These are phyloP conservation scores for Cladosporium sp. DNA, from an alignment of 2,329 filamentous ascomycete species.

Conservation along the genomic window DNA sequence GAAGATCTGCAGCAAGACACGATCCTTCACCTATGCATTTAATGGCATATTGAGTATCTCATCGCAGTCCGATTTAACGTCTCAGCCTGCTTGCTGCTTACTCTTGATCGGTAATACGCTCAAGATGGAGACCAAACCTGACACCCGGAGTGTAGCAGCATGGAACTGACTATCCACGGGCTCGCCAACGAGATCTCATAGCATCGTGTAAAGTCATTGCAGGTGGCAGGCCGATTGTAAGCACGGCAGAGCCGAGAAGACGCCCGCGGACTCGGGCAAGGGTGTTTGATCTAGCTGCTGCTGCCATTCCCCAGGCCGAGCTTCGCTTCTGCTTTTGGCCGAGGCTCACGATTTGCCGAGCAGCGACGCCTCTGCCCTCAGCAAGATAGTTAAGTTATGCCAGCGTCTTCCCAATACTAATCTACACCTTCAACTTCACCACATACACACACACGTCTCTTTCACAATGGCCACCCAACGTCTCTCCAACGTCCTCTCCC, in stretches of 20 bases:
- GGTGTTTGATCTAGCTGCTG: background rate
- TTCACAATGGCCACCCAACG: conserved; percentile 75
- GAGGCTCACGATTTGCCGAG: conserved; percentile 15
- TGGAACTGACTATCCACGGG: background rate
- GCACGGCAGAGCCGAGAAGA: background rate
- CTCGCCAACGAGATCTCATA: background rate
- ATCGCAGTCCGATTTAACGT: background rate
- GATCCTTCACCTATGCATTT: background rate
- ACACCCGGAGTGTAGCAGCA: background rate
- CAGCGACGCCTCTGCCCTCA: background rate
- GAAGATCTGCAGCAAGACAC: background rate
- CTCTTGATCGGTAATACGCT: background rate
- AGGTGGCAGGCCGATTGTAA: background rate
- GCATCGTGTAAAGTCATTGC: background rate
- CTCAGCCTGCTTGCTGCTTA: background rate
- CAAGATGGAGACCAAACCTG: background rate
- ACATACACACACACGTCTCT: conserved; percentile 18
- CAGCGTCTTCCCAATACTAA: background rate
- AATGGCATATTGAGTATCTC: background rate
- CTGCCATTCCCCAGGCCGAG: background rate
- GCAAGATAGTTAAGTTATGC: background rate
- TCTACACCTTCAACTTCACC: background rate
- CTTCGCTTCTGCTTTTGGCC: background rate
- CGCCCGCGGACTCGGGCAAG: background rate
- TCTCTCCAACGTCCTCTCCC: conserved; percentile 82